Percentiles rank a stretch among this genome's conserved stretches.
phyloP scores from a whole-genome alignment of 2,329 filamentous ascomycete species.

The Colletotrichum sp. region DNA sequence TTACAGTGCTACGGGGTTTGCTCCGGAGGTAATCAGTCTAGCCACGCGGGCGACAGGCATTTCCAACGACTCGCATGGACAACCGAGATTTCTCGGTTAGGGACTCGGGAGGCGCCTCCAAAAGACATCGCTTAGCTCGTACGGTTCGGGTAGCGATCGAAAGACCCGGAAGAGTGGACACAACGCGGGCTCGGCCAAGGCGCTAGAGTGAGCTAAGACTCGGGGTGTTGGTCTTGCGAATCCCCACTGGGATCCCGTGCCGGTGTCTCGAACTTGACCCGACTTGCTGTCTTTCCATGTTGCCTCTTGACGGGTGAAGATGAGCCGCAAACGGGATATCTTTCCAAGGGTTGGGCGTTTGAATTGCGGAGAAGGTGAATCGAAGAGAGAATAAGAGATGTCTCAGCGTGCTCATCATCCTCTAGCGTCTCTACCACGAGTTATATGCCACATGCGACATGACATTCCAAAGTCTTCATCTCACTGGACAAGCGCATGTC shows the following conservation, averaged over 20 bases:
- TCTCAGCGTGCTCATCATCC: background rate
- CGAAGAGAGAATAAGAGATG: background rate
- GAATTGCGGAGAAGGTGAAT: background rate
- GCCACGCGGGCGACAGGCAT: constrained; percentile 12
- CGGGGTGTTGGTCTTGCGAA: background rate
- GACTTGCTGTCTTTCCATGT: background rate
- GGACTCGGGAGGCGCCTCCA: background rate
- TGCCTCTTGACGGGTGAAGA: background rate
- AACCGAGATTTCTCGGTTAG: background rate
- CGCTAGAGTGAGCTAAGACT: constrained; percentile 15
- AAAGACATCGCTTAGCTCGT: constrained; percentile 16
- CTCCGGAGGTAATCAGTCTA: background rate
- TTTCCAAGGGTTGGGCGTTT: background rate
- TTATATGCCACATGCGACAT: background rate
- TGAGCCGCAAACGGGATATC: background rate
- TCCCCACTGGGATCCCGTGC: background rate
- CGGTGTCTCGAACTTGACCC: background rate
- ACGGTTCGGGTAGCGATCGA: background rate
- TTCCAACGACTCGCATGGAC: background rate
- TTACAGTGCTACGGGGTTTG: background rate
- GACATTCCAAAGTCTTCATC: background rate
- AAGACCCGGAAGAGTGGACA: background rate
- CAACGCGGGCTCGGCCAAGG: constrained; percentile 4
- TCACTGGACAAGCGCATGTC: background rate
- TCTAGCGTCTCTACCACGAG: background rate